Evolutionary conservation across 139 green algal genomes (phyloP).

Genomic region (Edaphochlamys debaryana): DNA sequence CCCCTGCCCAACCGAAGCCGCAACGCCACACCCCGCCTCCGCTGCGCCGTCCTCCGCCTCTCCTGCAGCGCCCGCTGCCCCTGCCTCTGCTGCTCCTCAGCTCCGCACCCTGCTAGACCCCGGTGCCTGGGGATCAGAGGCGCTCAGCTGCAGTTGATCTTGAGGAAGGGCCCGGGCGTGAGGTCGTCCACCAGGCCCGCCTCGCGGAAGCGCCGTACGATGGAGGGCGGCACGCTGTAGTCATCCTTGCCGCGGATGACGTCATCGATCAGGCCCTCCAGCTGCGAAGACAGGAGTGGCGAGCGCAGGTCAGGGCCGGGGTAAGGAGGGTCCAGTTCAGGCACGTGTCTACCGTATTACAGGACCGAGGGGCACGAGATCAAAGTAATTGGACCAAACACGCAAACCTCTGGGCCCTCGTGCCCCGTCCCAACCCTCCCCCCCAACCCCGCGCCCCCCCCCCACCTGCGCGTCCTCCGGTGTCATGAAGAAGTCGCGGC

Average conservation of each 20-base stretch:
- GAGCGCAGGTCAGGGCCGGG: not conserved
- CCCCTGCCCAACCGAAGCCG: no score
- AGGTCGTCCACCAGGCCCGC: slow-evolving; percentile 58
- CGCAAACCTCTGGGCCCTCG: no score
- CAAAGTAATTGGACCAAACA: no score
- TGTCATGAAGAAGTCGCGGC: slow-evolving; percentile 88
- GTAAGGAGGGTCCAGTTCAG: not conserved
- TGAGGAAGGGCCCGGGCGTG: slow-evolving; percentile 35
- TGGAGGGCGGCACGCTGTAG: slow-evolving; percentile 47
- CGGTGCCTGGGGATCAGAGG: no score
- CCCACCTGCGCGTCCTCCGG: slow-evolving; percentile 75
- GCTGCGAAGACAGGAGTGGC: slow-evolving; percentile 6
- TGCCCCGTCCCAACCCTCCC: no score
- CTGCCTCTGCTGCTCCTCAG: not conserved
- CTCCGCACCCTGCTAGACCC: no score
- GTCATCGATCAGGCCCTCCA: slow-evolving; percentile 62
- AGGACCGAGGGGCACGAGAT: no score
- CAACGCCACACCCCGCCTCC: no score
- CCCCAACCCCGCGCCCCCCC: no score
- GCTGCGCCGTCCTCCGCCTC: no score
- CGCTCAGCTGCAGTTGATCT: slow-evolving; percentile 1
- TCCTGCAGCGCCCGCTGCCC: not conserved
- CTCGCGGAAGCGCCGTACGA: slow-evolving; percentile 43
- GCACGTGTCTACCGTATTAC: not conserved
- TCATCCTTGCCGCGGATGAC: slow-evolving; percentile 51